Percentiles rank a stretch among this genome's conserved stretches.
Conservation (phyloP, 495 filamentous ascomycete species). For the Aspergillus incahuasiensis region DNA sequence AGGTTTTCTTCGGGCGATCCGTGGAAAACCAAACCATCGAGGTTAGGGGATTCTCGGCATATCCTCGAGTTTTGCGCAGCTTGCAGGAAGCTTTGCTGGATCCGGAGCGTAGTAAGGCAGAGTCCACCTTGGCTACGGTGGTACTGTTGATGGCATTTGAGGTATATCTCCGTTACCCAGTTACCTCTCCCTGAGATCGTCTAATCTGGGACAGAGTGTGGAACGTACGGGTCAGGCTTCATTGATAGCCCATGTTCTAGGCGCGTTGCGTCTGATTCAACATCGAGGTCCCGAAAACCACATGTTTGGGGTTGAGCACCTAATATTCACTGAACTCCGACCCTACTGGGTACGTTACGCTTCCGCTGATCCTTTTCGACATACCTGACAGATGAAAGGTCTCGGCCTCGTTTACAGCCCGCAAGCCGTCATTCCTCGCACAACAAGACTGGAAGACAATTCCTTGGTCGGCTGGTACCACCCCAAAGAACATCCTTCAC, state of each 20-base stretch:
- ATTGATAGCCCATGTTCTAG: conserved; percentile 37
- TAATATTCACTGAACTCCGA: conserved; percentile 40
- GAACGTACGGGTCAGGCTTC: conserved; percentile 36
- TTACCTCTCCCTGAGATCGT: background rate
- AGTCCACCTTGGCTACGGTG: conserved; percentile 41
- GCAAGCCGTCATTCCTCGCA: conserved; percentile 35
- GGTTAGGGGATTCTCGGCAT: conserved; percentile 33
- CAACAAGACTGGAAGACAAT: conserved; percentile 41
- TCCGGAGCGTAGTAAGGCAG: conserved; percentile 39
- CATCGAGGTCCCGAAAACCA: conserved; percentile 45
- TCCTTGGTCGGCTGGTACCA: conserved; percentile 40
- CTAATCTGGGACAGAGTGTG: conserved; percentile 34
- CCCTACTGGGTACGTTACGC: conserved; percentile 39
- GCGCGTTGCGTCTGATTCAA: conserved; percentile 40
- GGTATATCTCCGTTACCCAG: conserved; percentile 11
- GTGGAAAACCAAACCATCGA: conserved; percentile 36
- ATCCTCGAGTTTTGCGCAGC: conserved; percentile 36
- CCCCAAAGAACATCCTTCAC: conserved; percentile 39
- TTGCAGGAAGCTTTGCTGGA: conserved; percentile 39
- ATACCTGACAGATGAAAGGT: conserved; percentile 20
- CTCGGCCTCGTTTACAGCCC: conserved; percentile 29
- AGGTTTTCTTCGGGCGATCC: conserved; percentile 41
- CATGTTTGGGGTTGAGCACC: conserved; percentile 42
- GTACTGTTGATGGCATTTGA: conserved; percentile 43
- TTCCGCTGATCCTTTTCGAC: background rate